These are phyloP conservation scores for Fomitopsis betulina DNA, from an alignment of 1,284 basidiomycete species.

Conservation along the genomic window DNA sequence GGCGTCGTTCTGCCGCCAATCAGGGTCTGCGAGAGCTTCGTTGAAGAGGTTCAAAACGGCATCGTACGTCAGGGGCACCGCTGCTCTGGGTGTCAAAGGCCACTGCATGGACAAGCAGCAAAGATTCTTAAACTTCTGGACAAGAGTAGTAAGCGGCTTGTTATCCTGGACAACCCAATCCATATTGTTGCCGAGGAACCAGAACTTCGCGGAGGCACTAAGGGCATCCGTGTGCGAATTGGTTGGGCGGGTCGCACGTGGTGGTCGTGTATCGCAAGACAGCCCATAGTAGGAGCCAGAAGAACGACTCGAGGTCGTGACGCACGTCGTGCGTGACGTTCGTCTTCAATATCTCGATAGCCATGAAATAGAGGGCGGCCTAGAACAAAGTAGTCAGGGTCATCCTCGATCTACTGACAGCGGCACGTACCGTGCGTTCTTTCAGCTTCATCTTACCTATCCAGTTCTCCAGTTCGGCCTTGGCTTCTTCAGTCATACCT, in stretches of 20 bases:
- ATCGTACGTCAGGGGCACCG: background rate
- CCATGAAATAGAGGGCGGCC: background rate
- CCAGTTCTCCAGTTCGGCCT: background rate
- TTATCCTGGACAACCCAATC: background rate
- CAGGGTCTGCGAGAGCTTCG: background rate
- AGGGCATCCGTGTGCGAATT: background rate
- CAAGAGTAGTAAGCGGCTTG: background rate
- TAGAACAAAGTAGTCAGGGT: background rate
- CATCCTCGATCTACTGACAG: no score
- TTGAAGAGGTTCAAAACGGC: background rate
- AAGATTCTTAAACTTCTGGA: background rate
- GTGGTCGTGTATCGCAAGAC: background rate
- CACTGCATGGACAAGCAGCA: background rate
- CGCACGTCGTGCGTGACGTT: background rate
- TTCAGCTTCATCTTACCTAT: background rate
- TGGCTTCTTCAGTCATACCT: no score
- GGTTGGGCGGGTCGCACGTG: background rate
- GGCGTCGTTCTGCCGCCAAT: background rate
- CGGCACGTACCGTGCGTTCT: background rate
- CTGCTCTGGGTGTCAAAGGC: background rate
- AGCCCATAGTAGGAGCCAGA: background rate
- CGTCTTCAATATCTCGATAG: background rate
- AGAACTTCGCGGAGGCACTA: background rate
- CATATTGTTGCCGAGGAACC: background rate
- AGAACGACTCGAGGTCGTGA: background rate